Percentiles rank a stretch among this genome's conserved stretches.
These are phyloP conservation scores for Leersia perrieri DNA, from an alignment of 176 grass and related monocot species.

Conservation along the genomic window DNA sequence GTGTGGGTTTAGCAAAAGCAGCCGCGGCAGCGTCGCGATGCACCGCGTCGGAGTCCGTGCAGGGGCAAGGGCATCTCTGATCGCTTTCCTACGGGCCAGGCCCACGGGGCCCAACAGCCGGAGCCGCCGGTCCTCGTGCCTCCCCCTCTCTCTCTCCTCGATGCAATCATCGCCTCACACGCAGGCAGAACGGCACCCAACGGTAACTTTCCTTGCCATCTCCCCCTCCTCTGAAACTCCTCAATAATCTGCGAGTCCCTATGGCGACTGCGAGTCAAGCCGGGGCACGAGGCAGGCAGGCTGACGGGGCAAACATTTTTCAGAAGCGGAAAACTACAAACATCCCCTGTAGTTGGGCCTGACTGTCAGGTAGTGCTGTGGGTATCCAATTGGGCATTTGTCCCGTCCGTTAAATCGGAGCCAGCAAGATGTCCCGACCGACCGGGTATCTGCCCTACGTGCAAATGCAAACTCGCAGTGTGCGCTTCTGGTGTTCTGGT, in stretches of 20 bases:
- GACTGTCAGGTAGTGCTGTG: slow-evolving; percentile 24
- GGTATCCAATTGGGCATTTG: slow-evolving; percentile 35
- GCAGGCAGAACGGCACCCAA: slow-evolving; percentile 22
- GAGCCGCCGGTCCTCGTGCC: background rate
- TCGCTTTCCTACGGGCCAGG: slow-evolving; percentile 23
- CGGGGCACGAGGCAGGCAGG: slow-evolving; percentile 1
- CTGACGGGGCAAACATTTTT: slow-evolving; percentile 2
- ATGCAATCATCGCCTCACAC: background rate
- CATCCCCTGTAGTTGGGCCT: slow-evolving; percentile 21
- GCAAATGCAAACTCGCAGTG: background rate
- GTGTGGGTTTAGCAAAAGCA: background rate
- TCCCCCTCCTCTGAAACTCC: background rate
- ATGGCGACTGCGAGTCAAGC: slow-evolving; percentile 14
- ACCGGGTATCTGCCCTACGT: background rate
- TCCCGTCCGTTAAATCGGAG: slow-evolving; percentile 4
- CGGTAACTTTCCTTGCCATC: slow-evolving; percentile 40
- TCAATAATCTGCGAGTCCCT: background rate
- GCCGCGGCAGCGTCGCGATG: background rate
- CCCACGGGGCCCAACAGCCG: background rate
- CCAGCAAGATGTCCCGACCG: slow-evolving; percentile 11
- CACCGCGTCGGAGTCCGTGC: background rate
- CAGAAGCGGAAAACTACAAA: slow-evolving; percentile 6
- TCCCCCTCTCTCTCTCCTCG: background rate
- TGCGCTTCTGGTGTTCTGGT: background rate
- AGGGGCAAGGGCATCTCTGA: background rate